Conservation (phyloP, 768 basidiomycete genomes). For the Cubamyces sp. region DNA sequence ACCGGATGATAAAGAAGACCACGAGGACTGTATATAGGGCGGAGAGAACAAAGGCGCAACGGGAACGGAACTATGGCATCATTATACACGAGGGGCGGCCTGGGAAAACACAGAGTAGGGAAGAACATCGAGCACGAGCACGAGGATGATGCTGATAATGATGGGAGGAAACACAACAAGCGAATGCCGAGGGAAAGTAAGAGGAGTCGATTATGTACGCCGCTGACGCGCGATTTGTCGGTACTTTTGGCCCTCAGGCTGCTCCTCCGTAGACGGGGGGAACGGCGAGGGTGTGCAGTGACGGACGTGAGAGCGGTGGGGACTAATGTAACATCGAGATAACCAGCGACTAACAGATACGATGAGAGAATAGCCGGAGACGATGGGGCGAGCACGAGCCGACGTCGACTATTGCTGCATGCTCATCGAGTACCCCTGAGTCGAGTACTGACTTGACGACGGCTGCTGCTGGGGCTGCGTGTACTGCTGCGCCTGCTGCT, state of each 20-base stretch:
- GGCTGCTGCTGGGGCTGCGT: conserved; percentile 6
- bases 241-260: conserved; percentile 14
- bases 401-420: conserved; percentile 13
- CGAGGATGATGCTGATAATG: neutral
- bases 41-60: neutral
- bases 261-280: neutral
- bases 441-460: conserved; percentile 2
- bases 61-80: neutral
- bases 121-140: conserved; percentile 1
- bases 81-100: conserved; percentile 14
- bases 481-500: conserved; percentile 13
- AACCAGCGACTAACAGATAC: neutral
- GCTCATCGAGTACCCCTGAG: conserved; percentile 12
- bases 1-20: neutral
- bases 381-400: neutral
- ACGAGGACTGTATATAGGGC: neutral
- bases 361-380: neutral
- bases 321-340: neutral
- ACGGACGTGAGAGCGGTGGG: conserved; percentile 12
- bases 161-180: neutral
- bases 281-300: neutral
- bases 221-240: conserved; percentile 17
- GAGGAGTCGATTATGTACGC: conserved; percentile 15
- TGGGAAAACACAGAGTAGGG: conserved; percentile 10
- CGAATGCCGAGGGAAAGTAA: neutral